Conservation (phyloP, 768 basidiomycete genomes). For the Pulveroboletus sp. region DNA sequence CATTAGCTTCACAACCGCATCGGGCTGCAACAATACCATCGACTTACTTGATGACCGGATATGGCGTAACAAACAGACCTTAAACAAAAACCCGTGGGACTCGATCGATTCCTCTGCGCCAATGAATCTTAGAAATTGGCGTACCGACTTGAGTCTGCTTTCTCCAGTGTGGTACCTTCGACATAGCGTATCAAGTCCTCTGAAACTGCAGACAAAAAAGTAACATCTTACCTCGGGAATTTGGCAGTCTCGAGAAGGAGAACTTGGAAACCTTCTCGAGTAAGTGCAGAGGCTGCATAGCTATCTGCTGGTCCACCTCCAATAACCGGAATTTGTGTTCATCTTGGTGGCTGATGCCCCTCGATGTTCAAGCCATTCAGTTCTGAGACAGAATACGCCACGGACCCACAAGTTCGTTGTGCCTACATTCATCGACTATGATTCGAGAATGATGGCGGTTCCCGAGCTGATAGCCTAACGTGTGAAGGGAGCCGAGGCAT, state of each 20-base stretch:
- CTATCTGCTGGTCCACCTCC: constrained; percentile 2
- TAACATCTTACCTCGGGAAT: background rate
- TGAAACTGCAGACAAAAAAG: background rate
- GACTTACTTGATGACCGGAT: background rate
- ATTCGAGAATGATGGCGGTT: too few relatives aligned
- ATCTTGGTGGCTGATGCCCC: background rate
- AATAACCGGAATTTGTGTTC: background rate
- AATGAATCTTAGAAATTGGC: constrained; percentile 1
- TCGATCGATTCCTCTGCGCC: background rate
- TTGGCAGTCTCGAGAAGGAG: background rate
- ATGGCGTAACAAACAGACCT: background rate
- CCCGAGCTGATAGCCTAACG: too few relatives aligned
- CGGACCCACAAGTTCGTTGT: too few relatives aligned
- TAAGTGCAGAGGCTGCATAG: constrained; percentile 2
- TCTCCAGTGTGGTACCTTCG: constrained; percentile 4
- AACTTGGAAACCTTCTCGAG: background rate
- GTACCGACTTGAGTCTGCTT: background rate
- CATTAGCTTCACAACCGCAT: constrained; percentile 1
- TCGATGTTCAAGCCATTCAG: too few relatives aligned
- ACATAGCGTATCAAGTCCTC: background rate
- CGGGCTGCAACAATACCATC: background rate
- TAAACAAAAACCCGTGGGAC: background rate
- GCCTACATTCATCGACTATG: too few relatives aligned
- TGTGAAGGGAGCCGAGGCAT: too few relatives aligned
- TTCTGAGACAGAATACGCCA: too few relatives aligned